These are phyloP conservation scores for Xylaria hypoxylon DNA, from an alignment of 2,329 filamentous ascomycete genomes.

Conservation along the genomic window DNA sequence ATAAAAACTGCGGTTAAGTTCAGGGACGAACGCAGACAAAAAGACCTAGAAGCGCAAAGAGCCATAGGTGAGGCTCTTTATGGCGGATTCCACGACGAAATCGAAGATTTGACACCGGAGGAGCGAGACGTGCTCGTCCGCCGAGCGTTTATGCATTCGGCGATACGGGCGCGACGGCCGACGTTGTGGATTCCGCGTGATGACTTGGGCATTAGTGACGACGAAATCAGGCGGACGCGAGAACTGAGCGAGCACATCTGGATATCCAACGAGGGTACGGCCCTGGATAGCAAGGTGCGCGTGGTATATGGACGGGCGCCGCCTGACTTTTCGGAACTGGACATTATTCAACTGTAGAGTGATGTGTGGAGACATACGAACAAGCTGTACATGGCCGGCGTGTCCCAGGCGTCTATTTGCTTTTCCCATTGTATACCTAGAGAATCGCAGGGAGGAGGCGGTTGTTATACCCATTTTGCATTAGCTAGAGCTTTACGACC, in stretches of 20 bases:
- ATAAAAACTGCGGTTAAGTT: conserved; percentile 61
- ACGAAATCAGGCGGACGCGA: conserved; percentile 85
- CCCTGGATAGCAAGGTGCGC: conserved; percentile 82
- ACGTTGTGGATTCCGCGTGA: conserved; percentile 95
- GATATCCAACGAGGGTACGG: conserved; percentile 94
- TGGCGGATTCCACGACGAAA: conserved; percentile 87
- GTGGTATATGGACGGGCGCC: conserved; percentile 88
- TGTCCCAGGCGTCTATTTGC: conserved; percentile 5
- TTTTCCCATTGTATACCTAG: conserved; percentile 15
- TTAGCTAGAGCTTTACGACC: conserved; percentile 31
- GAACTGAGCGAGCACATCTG: conserved; percentile 83
- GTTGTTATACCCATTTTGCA: conserved; percentile 38
- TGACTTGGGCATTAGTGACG: conserved; percentile 88
- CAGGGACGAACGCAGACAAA: conserved; percentile 61
- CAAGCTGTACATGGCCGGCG: conserved; percentile 38
- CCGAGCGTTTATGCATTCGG: conserved; percentile 90
- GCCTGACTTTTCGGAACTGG: conserved; percentile 89
- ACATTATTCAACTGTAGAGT: conserved; percentile 80
- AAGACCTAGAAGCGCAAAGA: conserved; percentile 78
- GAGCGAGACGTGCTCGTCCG: conserved; percentile 87
- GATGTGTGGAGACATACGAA: conserved; percentile 25
- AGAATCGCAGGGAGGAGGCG: not conserved
- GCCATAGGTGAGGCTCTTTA: conserved; percentile 85
- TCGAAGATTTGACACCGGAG: conserved; percentile 91
- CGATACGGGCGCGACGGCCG: conserved; percentile 83